Base-by-base conservation (phyloP, 2,329 filamentous ascomycete genomes). In the Penicillium concentricum region DNA sequence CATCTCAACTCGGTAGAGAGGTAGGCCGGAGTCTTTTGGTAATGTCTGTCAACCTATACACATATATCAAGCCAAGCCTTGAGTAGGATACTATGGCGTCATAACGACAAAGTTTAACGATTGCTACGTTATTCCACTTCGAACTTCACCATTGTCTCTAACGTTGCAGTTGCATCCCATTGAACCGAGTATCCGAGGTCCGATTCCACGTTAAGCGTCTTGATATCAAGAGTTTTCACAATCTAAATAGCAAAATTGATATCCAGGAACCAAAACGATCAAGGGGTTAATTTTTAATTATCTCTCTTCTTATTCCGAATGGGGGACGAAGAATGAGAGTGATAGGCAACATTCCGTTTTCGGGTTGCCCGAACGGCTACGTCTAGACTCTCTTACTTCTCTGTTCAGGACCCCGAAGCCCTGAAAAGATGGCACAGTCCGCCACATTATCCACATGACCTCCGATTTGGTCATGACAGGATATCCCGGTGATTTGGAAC, bases 121-220 rank as follows among this genome's bases (percentile, higher is more conserved):
- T 34, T 64, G 13, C 57, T 51, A 67, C 64, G 46, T 38, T 62
- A 18, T 58, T 62, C 59, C 62, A 60, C 58, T 10, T 59, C 15
- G 32, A 53, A 64, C 61, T 62, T 56, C 47, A 50, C 43, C 48
- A 67, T 66, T 67, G 61, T 67, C 50, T 55, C 41, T 39, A 59
- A 48, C 58, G 64, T 67, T 67, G 56, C 64, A 64, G 62, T 67
- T 66, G 62, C 64, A 61, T 62, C 46, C 60, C 56, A 55, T 18
- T 37, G 34, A 7, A 52, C 45, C 48, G 49, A 47, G 16, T 13
- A 22, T 34, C 22, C 18, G 24, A 22, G 18, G 52, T 12, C 18
- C 39, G n/a, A 43, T 10, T 32, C 38, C 39, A 53, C 41, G 26
- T 49, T 50, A 4, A 26, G 48, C 55, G 39, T 56, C 28, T 47